Base-by-base conservation (phyloP, 1,284 basidiomycete genomes). In the Leccinum insigne region DNA sequence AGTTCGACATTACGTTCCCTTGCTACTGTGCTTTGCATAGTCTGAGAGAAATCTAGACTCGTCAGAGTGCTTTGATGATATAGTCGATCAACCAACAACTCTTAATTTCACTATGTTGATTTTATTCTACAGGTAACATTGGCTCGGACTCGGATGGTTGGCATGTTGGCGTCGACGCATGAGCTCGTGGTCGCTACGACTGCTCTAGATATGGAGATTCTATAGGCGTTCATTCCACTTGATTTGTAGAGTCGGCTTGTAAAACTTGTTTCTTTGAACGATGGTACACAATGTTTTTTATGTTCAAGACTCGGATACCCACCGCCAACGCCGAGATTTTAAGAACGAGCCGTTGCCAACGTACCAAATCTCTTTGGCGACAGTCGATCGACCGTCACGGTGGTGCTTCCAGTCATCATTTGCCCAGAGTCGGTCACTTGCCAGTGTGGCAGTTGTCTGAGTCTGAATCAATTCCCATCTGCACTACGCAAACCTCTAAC, bases 371-470 rank as follows among this genome's bases (percentile, higher is more conserved):
- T 35, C 4, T 35, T 5, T 35, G 32, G 32, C 32, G 32, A 35
- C 32, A 35, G 32, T 35, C 32, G 32, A 92, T 96, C 63, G 88
- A 96, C 68, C 32, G 32, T 32, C 32, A 32, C 32, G 32, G 32
- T 32, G 32, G 32, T 32, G 32, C 32, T 32, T 32, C 32, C 32
- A 32, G 32, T 32, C 32, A 32, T 32, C 32, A 32, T 32, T 32
- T 32, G 32, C 32, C 32, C 32, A 32, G 32, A 32, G 32, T 32
- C 32, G 32, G 32, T 32, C 32, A 32, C 32, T 9, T 32, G 32
- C 32, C 32, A 32, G 96, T 21, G 96, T 96, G 94, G 94, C 94
- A 0, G 94, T 95, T 8, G 94, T 93, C 94, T 97, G 74, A 87
- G 93, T 35, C 89, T 42, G 40, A 42, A 42, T 98, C 68, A 97